Base-by-base conservation (phyloP, 768 basidiomycete genomes). In the Tylopilus vinaceipallidus region DNA sequence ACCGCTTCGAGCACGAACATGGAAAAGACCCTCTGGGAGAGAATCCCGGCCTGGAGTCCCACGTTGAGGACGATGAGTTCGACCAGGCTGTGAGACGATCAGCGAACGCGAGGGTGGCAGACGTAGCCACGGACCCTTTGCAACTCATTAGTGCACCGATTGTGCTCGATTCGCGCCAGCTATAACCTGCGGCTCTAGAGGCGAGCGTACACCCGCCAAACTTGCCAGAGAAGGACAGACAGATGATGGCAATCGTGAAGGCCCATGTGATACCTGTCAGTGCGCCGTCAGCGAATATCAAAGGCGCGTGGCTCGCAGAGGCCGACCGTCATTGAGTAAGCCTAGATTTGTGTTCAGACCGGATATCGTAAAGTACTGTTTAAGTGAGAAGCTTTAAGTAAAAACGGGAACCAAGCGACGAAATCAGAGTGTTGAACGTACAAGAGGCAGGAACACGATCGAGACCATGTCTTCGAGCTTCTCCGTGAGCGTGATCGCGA, bases 31-130 rank as follows among this genome's bases (percentile, higher is more conserved):
- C 78, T 78, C 49, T 60, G 75, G 1, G 83, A 78, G 20, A 98
- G 74, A 43, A 95, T 93, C 0, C 82, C 81, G 3, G 90, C 92
- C 3, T 78, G 73, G 2, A 95, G 74, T 3, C 95, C 95, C 54
- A 98, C 90, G 59, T 98, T 99, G 54, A 98, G 83, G 4, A 98
- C 95, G 59, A 98, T 97, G 16, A 98, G 75, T 62, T 97, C 95
- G 10, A 98, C 88, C 5, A 97, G 76, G 20, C 88, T 90, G 30
- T 16, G n/a, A 38, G 34, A 6, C 12, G 16, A 24, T 59, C 14
- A 62, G 50, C 17, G 4, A 7, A 43, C 24, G n/a, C 16, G 4
- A 24, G 6, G 41, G 19, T 44, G 10, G 1, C 5, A 16, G 19
- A 22, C 2, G 9, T 12, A 27, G 3, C 1, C 13, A 40, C 74